phyloP scores from a whole-genome alignment of 768 basidiomycete species.

The Dentipellis fragilis region DNA sequence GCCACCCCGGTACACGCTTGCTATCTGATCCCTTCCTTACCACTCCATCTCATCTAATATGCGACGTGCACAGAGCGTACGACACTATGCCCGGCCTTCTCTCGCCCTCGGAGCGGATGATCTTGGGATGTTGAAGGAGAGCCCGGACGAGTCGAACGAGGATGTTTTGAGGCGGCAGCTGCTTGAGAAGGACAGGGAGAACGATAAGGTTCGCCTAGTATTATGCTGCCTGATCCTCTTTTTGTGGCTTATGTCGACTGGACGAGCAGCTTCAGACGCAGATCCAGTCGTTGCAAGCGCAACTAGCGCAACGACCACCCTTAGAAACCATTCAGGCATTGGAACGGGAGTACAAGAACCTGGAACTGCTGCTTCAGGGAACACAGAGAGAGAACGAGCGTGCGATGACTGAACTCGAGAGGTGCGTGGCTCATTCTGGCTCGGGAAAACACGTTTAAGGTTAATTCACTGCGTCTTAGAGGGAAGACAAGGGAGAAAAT shows the following conservation, averaged over 20 bases:
- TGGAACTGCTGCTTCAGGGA: conserved; percentile 68
- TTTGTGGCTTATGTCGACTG: too few species aligned
- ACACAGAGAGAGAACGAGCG: conserved; percentile 82
- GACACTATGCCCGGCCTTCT: conserved; percentile 9
- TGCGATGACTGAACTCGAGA: conserved; percentile 73
- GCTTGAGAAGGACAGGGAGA: conserved; percentile 14
- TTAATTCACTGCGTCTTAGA: conserved; percentile 14
- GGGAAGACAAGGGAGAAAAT: conserved; percentile 64
- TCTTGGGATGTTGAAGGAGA: conserved; percentile 10
- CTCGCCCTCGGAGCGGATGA: conserved; percentile 6
- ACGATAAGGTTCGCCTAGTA: conserved; percentile 5
- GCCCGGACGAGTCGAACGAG: conserved; percentile 7
- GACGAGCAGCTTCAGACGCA: conserved; percentile 46
- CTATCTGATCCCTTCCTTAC: not conserved
- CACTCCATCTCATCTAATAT: not conserved
- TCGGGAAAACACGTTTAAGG: not conserved
- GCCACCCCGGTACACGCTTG: not conserved
- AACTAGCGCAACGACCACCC: conserved; percentile 59
- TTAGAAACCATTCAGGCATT: conserved; percentile 55
- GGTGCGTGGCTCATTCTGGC: conserved; percentile 29
- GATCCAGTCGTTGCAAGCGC: conserved; percentile 51
- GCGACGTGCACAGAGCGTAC: conserved; percentile 12
- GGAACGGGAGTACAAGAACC: conserved; percentile 63
- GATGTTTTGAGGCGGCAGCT: conserved; percentile 10
- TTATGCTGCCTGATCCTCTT: too few species aligned